Conservation (phyloP, 176 grass and related monocot species). For the Cenchrus fungigraminus region DNA sequence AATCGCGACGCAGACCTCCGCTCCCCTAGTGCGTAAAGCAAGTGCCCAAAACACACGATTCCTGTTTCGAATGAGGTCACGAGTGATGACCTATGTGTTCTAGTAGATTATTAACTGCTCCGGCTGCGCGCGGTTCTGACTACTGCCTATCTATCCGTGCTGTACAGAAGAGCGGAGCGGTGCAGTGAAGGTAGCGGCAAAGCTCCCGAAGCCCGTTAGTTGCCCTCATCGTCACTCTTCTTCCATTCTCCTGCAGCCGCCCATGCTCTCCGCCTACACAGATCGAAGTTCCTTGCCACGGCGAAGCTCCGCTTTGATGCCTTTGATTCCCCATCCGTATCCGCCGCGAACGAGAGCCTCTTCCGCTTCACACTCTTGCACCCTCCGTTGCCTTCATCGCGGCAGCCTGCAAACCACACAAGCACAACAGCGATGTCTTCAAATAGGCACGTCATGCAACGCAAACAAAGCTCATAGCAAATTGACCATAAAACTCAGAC, state of each 20-base stretch:
- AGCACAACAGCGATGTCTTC: neutral
- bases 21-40: too few relatives aligned
- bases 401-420: conserved; percentile 17
- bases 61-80: too few relatives aligned
- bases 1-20: too few relatives aligned
- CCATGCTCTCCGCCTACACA: neutral
- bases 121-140: neutral
- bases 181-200: too few relatives aligned
- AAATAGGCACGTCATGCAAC: neutral
- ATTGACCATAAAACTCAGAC: neutral
- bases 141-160: neutral
- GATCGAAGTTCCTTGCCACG: neutral
- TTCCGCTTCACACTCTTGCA: neutral
- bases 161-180: neutral
- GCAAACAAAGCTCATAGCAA: neutral
- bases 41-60: too few relatives aligned
- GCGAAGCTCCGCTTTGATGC: neutral
- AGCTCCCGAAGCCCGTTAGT: neutral
- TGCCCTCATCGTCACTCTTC: neutral
- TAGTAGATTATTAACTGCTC: too few relatives aligned
- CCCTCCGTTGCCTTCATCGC: neutral
- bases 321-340: neutral
- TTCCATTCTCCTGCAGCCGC: neutral
- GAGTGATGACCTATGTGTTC: too few relatives aligned
- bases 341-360: neutral